Base-by-base conservation (phyloP, 2,329 filamentous ascomycete genomes). In the Penicillium janthinellum region DNA sequence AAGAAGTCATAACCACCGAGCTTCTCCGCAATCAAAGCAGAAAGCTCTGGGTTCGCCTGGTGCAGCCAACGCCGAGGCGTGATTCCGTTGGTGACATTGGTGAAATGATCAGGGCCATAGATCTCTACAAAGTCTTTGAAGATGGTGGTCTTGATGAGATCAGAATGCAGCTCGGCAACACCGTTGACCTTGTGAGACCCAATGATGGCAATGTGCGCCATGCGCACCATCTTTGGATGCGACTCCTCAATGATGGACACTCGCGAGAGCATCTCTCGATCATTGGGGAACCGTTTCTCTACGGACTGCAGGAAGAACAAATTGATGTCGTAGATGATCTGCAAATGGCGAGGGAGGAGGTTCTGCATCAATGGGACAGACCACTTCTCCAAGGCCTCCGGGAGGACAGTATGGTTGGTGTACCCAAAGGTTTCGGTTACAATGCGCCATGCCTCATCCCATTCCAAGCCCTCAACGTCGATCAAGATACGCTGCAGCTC, bases 101-200 rank as follows among this genome's bases (percentile, higher is more conserved):
- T 96, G 78, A 99, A 99, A 78, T 97, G 97, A 83, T 99, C 95
- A 0, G 90, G 89, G 2, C 95, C 95, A 70, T 95, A 99, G 65
- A 99, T 91, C 69, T 87, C 85, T 60, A 99, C 94, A 77, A 99
- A 99, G 77, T 99, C 95, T 78, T 95, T 97, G 87, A 99, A 98
- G 68, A 99, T 96, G n/a, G 95, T 99, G 0, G 93, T 96, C 82
- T 95, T 95, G 82, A 99, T 96, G 59, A 99, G 83, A 74, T 99
- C 95, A 0, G 95, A 99, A 80, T 99, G 95, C 65, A 99, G 81
- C 79, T 99, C 95, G 37, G 95, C 95, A 38, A 99, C 95, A 75
- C 95, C 95, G 69, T 99, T 99, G 81, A 99, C 93, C 82, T 98
- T 99, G 86, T 98, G 95, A 38, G 95, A 98, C 50, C 95, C 95